Base-by-base conservation (phyloP, 208 protist genomes). In the Lotmaria passim region DNA sequence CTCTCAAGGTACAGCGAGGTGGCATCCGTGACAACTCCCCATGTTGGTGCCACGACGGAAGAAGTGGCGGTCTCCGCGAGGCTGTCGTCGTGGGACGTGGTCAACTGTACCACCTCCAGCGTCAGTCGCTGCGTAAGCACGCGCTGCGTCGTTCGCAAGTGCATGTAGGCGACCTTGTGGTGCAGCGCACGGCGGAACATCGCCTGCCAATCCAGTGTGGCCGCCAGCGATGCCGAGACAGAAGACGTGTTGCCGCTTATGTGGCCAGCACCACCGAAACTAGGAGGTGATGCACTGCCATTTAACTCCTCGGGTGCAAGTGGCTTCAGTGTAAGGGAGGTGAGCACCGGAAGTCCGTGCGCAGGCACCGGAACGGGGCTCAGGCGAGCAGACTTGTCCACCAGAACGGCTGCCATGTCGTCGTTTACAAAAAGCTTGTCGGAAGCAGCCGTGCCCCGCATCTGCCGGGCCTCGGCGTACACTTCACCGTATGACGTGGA, bases 181-280 rank as follows among this genome's bases (percentile, higher is more conserved):
- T 78, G 72, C 33, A 81, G 79, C 7, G 31, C 46, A 1, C 63
- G 60, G 36, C 81, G 81, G 52, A 87, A 87, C n/a, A 81, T 52
- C 43, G 77, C 50, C 17, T 48, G 60, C 71, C 73, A 82, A 51
- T 81, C 69, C 36, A 67, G 19, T 8, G 59, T 41, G 7, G 73
- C 66, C 2, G 51, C 34, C 11, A 62, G 52, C 14, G 66, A 43
- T 17, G 71, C 64, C 33, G 31, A 33, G 17, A 19, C 28, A 10
- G 28, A 15, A 6, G 34, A 51, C 17, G 31, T 47, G 17, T 28
- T 19, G 28, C 28, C 28, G 28, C 50, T 7, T 5, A 7, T 48
- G 44, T 19, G 5, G 7, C 19, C 7, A 21, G 44, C 19, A 19
- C 5, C 19, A 14, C 6, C 15, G 3, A 2, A 7, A 21, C 8